Evolutionary conservation across 2,329 filamentous ascomycete species (phyloP).

Genomic region (Cercospora canescens): DNA sequence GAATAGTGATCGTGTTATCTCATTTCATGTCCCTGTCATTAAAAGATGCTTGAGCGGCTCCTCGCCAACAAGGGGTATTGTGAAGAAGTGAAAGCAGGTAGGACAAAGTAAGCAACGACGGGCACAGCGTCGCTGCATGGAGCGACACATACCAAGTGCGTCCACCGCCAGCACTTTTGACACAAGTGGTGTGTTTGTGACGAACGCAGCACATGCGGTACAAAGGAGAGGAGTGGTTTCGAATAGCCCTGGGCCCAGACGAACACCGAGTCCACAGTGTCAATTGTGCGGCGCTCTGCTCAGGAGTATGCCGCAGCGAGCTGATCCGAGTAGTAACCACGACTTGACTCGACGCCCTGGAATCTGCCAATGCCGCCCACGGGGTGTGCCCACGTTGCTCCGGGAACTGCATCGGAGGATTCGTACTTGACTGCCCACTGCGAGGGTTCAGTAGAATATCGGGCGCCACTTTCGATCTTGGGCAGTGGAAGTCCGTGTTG

Average conservation of each 20-base stretch:
- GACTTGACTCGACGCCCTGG: conserved; percentile 49
- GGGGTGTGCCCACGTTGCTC: conserved; percentile 35
- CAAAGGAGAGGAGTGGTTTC: conserved; percentile 18
- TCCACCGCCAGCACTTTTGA: conserved; percentile 23
- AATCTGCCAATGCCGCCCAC: conserved; percentile 46
- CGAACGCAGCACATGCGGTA: conserved; percentile 31
- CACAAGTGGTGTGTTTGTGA: conserved; percentile 18
- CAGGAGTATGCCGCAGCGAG: conserved; percentile 32
- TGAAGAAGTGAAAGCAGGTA: conserved; percentile 13
- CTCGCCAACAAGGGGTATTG: conserved; percentile 17
- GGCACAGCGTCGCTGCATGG: not conserved
- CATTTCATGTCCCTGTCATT: conserved; percentile 11
- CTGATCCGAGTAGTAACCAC: conserved; percentile 49
- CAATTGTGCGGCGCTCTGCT: not conserved
- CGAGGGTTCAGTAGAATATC: conserved; percentile 35
- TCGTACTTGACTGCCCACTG: conserved; percentile 45
- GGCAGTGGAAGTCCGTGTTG: conserved; percentile 30
- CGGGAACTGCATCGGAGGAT: conserved; percentile 38
- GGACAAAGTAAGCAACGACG: not conserved
- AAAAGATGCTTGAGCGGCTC: conserved; percentile 18
- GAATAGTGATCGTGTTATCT: not conserved
- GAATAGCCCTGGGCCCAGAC: not conserved
- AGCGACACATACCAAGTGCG: conserved; percentile 13
- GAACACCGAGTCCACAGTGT: not conserved
- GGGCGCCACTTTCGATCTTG: conserved; percentile 33